phyloP scores from a whole-genome alignment of 2,329 filamentous ascomycete genomes.

The Dactylellina leptospora region DNA sequence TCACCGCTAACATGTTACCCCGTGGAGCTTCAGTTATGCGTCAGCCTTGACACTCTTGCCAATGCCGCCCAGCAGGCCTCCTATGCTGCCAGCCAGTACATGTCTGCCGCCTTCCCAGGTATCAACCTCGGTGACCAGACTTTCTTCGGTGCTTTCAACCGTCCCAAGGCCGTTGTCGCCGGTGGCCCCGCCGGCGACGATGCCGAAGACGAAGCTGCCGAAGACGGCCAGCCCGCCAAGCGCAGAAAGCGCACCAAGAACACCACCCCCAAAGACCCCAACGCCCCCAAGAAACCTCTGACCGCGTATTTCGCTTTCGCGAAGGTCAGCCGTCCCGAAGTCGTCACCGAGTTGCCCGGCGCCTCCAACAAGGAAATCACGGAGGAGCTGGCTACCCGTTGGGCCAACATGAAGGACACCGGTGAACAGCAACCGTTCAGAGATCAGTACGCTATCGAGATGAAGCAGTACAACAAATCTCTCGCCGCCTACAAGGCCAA shows the following conservation, averaged over 20 bases:
- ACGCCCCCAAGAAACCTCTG: constrained; percentile 90
- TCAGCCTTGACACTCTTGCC: constrained; percentile 43
- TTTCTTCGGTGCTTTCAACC: constrained; percentile 33
- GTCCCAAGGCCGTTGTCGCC: constrained; percentile 6
- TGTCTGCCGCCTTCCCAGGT: constrained; percentile 36
- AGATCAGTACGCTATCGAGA: constrained; percentile 47
- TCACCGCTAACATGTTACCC: constrained; percentile 2
- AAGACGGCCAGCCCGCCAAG: constrained; percentile 47
- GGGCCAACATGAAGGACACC: constrained; percentile 76
- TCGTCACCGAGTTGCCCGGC: constrained; percentile 77
- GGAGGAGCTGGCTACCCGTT: constrained; percentile 84
- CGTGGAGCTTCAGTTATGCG: constrained; percentile 32
- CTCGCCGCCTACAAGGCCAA: constrained; percentile 49
- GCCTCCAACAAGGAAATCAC: constrained; percentile 86
- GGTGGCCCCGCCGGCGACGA: constrained; percentile 14
- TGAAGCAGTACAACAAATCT: constrained; percentile 41
- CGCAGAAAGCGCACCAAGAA: constrained; percentile 77
- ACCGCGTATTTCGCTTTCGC: constrained; percentile 97
- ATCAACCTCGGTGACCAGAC: constrained; percentile 16
- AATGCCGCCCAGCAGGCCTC: constrained; percentile 40
- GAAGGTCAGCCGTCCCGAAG: constrained; percentile 83
- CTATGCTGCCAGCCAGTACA: constrained; percentile 47
- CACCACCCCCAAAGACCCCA: constrained; percentile 73
- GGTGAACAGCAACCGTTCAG: constrained; percentile 69
- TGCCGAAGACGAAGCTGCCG: constrained; percentile 33